These are phyloP conservation scores for Dioscorea alata DNA, from an alignment of 106 monocot genomes.

Conservation along the genomic window DNA sequence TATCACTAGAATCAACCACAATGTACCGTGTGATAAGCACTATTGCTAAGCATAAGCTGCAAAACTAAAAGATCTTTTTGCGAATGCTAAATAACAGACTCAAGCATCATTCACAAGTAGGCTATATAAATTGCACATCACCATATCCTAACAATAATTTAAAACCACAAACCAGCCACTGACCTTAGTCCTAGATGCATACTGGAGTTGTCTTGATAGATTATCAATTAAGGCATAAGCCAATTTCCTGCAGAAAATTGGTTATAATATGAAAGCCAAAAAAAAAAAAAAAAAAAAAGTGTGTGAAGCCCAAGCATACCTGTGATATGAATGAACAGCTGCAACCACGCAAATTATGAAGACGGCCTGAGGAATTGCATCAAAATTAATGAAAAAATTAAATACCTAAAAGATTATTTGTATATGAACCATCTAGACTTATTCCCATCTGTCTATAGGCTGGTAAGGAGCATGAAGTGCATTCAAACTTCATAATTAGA, in stretches of 20 bases:
- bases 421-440: no score
- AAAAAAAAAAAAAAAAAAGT: not conserved
- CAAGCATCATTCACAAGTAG: no score
- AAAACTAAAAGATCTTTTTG: no score
- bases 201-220: constrained; percentile 49
- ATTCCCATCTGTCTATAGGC: no score
- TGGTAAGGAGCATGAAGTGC: no score
- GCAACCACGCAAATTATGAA: constrained; percentile 86
- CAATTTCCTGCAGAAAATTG: constrained; percentile 42
- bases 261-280: not conserved
- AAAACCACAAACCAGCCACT: not conserved
- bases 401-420: not conserved
- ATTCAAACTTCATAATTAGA: no score
- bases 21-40: no score
- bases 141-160: not conserved
- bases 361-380: constrained; percentile 38
- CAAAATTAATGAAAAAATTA: not conserved
- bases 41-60: no score
- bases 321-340: constrained; percentile 52
- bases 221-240: constrained; percentile 63
- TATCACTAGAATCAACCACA: no score
- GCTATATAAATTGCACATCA: not conserved
- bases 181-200: constrained; percentile 69
- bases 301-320: constrained; percentile 28
- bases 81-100: no score